These are phyloP conservation scores for Curvularia spicifera DNA, from an alignment of 2,329 filamentous ascomycete genomes.

Conservation along the genomic window DNA sequence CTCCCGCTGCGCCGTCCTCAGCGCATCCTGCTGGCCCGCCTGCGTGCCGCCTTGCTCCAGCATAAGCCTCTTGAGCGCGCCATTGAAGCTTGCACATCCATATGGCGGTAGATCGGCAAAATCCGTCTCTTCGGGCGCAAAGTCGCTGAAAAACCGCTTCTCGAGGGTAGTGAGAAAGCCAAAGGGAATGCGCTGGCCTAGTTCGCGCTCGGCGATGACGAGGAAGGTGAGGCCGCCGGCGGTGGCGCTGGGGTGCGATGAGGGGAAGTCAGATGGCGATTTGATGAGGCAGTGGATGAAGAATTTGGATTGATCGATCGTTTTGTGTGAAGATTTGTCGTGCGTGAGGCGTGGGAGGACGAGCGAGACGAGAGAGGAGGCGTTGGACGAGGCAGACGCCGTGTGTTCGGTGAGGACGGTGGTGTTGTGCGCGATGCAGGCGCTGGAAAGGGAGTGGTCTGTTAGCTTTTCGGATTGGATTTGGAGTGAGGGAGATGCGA, in stretches of 20 bases:
- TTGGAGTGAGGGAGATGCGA: neutral
- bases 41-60: conserved; percentile 81
- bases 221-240: conserved; percentile 89
- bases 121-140: conserved; percentile 69
- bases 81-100: conserved; percentile 87
- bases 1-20: conserved; percentile 82
- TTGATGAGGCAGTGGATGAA: conserved; percentile 97
- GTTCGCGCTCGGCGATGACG: conserved; percentile 79
- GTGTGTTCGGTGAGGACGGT: conserved; percentile 96
- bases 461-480: neutral
- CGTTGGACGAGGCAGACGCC: conserved; percentile 79
- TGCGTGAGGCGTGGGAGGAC: conserved; percentile 96
- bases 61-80: conserved; percentile 76
- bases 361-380: conserved; percentile 85
- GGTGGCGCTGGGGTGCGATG: conserved; percentile 51
- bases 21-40: conserved; percentile 74
- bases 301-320: conserved; percentile 88
- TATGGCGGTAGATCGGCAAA: conserved; percentile 84
- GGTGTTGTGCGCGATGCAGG: conserved; percentile 90
- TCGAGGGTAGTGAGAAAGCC: conserved; percentile 91
- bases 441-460: conserved; percentile 58
- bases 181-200: conserved; percentile 89
- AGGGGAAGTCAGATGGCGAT: conserved; percentile 69
- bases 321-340: conserved; percentile 80
- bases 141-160: conserved; percentile 79